phyloP scores from a whole-genome alignment of 257 asterid species.

The Solanum verrucosum region DNA sequence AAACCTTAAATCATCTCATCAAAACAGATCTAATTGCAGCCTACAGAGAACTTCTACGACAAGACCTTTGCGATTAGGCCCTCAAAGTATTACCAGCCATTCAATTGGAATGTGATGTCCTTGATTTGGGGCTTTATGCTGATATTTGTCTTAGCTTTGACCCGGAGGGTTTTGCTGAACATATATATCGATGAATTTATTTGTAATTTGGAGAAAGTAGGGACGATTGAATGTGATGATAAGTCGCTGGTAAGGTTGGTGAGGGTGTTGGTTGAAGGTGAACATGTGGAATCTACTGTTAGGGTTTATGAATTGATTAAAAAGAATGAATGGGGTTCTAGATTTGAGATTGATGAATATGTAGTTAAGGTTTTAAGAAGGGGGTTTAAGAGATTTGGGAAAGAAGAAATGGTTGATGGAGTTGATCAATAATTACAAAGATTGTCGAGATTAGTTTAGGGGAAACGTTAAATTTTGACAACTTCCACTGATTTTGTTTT shows the following conservation, averaged over 20 bases:
- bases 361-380: constrained; percentile 59
- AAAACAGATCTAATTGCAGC: too few species aligned
- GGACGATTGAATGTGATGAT: constrained; percentile 14
- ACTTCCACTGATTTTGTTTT: too few species aligned
- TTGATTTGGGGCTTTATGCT: too few species aligned
- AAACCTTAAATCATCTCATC: too few species aligned
- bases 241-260: constrained; percentile 56
- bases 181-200: constrained; percentile 46
- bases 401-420: constrained; percentile 53
- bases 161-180: constrained; percentile 37
- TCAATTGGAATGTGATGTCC: too few species aligned
- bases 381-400: constrained; percentile 70
- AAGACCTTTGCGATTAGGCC: too few species aligned
- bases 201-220: constrained; percentile 24
- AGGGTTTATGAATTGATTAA: constrained; percentile 68
- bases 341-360: constrained; percentile 46
- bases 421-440: constrained; percentile 44
- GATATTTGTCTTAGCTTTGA: constrained; percentile 46
- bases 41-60: too few species aligned
- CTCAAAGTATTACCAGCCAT: too few species aligned
- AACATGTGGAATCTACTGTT: constrained; percentile 52
- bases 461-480: background rate
- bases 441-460: constrained; percentile 32
- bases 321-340: constrained; percentile 38
- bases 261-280: constrained; percentile 58